These are phyloP conservation scores for Ophiostoma novo-ulmi DNA, from an alignment of 2,329 filamentous ascomycete species.

Conservation along the genomic window DNA sequence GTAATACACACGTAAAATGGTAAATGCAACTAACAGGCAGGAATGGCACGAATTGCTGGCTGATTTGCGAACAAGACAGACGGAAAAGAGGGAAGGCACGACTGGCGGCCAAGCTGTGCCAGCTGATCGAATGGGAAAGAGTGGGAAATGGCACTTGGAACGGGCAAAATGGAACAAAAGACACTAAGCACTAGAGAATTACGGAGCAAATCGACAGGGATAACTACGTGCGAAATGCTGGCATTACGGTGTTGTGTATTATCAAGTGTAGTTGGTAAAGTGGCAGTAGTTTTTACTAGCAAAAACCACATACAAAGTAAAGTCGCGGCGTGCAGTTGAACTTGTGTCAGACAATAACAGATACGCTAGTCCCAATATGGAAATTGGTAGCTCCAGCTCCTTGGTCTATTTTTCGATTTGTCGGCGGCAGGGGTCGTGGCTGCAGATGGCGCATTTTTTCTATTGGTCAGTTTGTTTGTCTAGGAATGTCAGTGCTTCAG, in stretches of 20 bases:
- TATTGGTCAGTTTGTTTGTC: not conserved
- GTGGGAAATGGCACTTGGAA: not conserved
- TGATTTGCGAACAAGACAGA: constrained; percentile 1
- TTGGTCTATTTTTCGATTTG: not conserved
- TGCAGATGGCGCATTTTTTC: constrained; percentile 3
- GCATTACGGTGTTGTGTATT: not conserved
- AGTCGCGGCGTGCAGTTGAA: constrained; percentile 7
- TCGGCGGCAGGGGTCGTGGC: constrained; percentile 3
- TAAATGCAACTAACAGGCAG: not conserved
- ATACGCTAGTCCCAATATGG: not conserved
- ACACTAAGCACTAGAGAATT: not conserved
- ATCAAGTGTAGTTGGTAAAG: not conserved
- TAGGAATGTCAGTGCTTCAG: not conserved
- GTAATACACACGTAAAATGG: not conserved
- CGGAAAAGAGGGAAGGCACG: constrained; percentile 1
- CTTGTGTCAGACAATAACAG: not conserved
- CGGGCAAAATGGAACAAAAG: constrained; percentile 5
- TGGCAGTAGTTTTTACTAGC: not conserved
- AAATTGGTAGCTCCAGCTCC: not conserved
- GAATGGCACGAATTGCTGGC: constrained; percentile 7
- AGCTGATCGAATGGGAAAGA: constrained; percentile 11
- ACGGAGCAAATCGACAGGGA: not conserved
- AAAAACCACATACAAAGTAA: not conserved
- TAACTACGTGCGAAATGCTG: constrained; percentile 9
- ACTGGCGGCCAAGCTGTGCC: not conserved